Percentiles rank a stretch among this genome's conserved stretches.
Evolutionary conservation across 2,329 filamentous ascomycete genomes (phyloP).

Genomic region (Epichloe hybrida): DNA sequence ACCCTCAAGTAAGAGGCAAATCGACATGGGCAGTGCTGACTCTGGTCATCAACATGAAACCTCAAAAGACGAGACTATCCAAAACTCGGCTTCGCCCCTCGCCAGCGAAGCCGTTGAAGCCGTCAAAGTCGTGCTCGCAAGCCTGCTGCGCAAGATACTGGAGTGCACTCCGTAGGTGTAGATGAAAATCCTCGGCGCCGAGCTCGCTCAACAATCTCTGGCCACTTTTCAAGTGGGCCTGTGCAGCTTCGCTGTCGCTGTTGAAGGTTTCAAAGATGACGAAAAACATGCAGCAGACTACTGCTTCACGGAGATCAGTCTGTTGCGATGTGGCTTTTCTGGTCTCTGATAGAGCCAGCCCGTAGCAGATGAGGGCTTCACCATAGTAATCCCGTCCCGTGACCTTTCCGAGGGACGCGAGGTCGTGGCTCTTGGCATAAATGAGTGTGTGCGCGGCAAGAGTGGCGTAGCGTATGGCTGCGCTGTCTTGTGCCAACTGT

Average conservation of each 20-base stretch:
- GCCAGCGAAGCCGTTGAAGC: neutral
- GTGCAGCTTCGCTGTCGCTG: slow-evolving; percentile 20
- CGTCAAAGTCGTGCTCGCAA: neutral
- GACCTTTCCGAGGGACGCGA: slow-evolving; percentile 2
- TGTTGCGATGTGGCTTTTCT: slow-evolving; percentile 9
- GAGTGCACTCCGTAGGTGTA: slow-evolving; percentile 10
- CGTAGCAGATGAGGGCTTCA: slow-evolving; percentile 20
- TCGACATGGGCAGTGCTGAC: neutral
- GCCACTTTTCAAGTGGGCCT: slow-evolving; percentile 23
- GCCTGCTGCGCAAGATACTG: slow-evolving; percentile 11
- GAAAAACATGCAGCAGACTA: slow-evolving; percentile 24
- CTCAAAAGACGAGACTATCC: slow-evolving; percentile 2
- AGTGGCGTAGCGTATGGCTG: slow-evolving; percentile 23
- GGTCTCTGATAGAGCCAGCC: slow-evolving; percentile 18
- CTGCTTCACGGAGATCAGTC: slow-evolving; percentile 14
- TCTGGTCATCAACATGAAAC: neutral
- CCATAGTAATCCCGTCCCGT: slow-evolving; percentile 15
- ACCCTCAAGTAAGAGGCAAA: neutral
- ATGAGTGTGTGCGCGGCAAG: slow-evolving; percentile 23
- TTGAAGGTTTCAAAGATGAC: slow-evolving; percentile 25
- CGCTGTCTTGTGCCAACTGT: slow-evolving; percentile 18
- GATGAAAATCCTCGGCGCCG: slow-evolving; percentile 4
- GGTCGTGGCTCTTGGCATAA: slow-evolving; percentile 13
- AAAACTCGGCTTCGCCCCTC: slow-evolving; percentile 1
- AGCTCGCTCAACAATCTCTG: slow-evolving; percentile 24